Evolutionary conservation across 352 stramenopile species (phyloP).

Genomic region (Phytophthora syringae): DNA sequence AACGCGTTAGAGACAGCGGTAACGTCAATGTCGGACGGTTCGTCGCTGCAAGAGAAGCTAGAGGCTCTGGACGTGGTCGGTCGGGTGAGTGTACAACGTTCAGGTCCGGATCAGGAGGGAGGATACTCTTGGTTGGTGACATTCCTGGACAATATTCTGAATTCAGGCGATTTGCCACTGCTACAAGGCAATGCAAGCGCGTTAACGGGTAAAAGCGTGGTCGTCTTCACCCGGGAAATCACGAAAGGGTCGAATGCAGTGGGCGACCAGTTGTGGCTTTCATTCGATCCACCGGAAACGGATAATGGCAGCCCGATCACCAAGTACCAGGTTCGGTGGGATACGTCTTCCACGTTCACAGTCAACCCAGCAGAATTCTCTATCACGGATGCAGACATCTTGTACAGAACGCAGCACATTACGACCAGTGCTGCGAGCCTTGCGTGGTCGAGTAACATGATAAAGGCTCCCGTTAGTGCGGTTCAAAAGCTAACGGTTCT

Average conservation of each 20-base stretch:
- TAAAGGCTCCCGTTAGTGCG: slow-evolving; percentile 31
- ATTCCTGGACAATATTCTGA: slow-evolving; percentile 77
- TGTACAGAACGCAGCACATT: slow-evolving; percentile 65
- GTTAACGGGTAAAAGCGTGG: slow-evolving; percentile 49
- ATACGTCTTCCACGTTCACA: slow-evolving; percentile 60
- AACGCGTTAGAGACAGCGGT: slow-evolving; percentile 42
- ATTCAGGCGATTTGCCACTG: slow-evolving; percentile 64
- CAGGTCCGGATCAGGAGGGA: slow-evolving; percentile 61
- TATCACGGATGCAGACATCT: slow-evolving; percentile 54
- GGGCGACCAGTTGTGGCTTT: slow-evolving; percentile 78
- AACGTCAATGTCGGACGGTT: slow-evolving; percentile 52
- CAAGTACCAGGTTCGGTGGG: slow-evolving; percentile 74
- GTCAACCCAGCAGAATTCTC: slow-evolving; percentile 53
- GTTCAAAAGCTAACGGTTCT: slow-evolving; percentile 59
- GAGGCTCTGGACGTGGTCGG: slow-evolving; percentile 65
- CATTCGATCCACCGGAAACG: slow-evolving; percentile 64
- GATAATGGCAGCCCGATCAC: slow-evolving; percentile 75
- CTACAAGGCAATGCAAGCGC: slow-evolving; percentile 39
- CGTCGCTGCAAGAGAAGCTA: slow-evolving; percentile 78
- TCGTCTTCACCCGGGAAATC: slow-evolving; percentile 58
- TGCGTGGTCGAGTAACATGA: slow-evolving; percentile 57
- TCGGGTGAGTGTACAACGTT: slow-evolving; percentile 48
- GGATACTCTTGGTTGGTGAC: slow-evolving; percentile 75
- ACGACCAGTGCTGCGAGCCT: slow-evolving; percentile 57
- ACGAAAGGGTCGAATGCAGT: slow-evolving; percentile 74